Base-by-base conservation (phyloP, 768 basidiomycete species). In the Rhizopogon salebrosus region DNA sequence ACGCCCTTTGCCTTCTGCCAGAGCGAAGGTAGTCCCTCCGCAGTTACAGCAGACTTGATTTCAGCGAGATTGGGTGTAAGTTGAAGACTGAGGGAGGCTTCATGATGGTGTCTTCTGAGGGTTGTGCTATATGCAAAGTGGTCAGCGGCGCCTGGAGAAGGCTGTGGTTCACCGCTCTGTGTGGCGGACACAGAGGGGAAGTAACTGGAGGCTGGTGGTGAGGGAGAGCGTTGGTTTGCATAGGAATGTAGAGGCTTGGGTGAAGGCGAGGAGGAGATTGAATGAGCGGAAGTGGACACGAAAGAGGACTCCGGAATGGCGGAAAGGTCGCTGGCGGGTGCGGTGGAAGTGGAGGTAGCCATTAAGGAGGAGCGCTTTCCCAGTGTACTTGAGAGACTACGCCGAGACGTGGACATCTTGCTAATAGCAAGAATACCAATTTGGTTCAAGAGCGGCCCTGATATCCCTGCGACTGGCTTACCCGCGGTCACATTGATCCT, bases 81-180 rank as follows among this genome's bases (percentile, higher is more conserved):
- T 24, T 82, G 79, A n/a, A 79, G 73, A 9, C 70, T 63, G 36
- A 80, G 62, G 9, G 64, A 57, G 0, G 75, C 72, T 18, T 85
- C 83, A 0, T 71, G 69, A 20, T 79, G 75, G 54, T 92, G 90
- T 51, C 90, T 67, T 26, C 89, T 72, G 18, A 92, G 74, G 0
- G 86, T 89, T 0, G 89, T 92, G 59, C 87, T 90, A 66, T 89
- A 92, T 1, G 89, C 84, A 61, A 92, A 92, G 62, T 92, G 90
- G 4, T 80, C 65, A 27, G 79, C 76, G 1, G 90, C 87, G 48
- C 82, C 83, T 0, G 85, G 75, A 0, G 80, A 75, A 0, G 85
- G 82, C 31, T 80, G 75, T 9, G 84, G 73, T 55, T 80, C 76
- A n/a, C 52, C 70, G 35, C 38, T 73, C 63, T 67, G 68, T 57